Evolutionary conservation across 371 early-diverging fungal genomes (phyloP), one percentile per base, ranked within the genome.

Genomic region (Mortierella sp.): DNA sequence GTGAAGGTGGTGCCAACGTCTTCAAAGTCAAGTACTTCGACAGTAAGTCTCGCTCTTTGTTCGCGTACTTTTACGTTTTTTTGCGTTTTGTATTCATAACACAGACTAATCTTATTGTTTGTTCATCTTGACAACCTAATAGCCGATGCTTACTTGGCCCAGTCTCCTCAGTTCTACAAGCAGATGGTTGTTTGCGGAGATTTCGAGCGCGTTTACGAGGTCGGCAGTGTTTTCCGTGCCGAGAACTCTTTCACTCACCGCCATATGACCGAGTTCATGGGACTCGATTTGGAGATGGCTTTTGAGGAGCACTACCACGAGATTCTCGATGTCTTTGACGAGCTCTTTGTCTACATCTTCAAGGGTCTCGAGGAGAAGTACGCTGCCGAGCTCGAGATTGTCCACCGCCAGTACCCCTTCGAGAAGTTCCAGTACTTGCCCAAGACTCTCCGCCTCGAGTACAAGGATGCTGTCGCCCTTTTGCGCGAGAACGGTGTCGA

Each of bases 271-370:
- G 99, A 99, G 90, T 99, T 99, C 91, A 94, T 98, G 51, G 99
- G 99, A 70, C 95, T 99, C 77, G 99, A 99, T 97, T 88, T 99
- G 90, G 99, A 99, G 90, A 99, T 99, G 99, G 97, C 99, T 14
- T 97, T 99, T 88, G 95, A 97, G 77, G 98, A 97, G 89, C 98
- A 98, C 87, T 99, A 99, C 91, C 97, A 98, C 81, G 99, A 99
- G 92, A 95, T 99, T 35, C 90, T 99, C 79, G 95, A 98, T 74
- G 89, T 92, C 32, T 84, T 88, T 70, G 99, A 97, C 88, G 94
- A 95, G 56, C 91, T 99, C 81, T 97, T 99, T 88, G 95, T 97
- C 55, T 92, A 92, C 89, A 96, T 99, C 78, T 98, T 99, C 89
- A 92, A 95, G 70, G 96, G 95, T 78, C 88, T 99, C 74, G 94